Percentiles rank a stretch among this genome's conserved stretches.
Evolutionary conservation across 495 filamentous ascomycete genomes (phyloP).

Genomic region (Podospora pseudocomata): DNA sequence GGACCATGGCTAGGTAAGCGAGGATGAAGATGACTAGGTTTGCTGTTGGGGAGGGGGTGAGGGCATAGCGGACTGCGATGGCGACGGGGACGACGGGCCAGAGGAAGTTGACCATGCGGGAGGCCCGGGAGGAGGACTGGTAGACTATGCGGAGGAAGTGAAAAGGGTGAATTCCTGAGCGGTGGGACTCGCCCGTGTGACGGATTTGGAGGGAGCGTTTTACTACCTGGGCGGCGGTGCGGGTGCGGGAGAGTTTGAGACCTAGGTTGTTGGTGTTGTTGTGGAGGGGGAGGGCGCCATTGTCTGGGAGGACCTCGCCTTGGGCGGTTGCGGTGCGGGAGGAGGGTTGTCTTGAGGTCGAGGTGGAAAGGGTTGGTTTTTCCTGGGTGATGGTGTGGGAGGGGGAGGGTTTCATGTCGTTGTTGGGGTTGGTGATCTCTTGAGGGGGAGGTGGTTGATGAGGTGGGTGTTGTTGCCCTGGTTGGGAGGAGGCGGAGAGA

Average conservation of each 20-base stretch:
- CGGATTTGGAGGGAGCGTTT: slow-evolving; percentile 20
- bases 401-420: neutral
- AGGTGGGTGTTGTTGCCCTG: neutral
- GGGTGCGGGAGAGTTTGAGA: neutral
- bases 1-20: slow-evolving; percentile 66
- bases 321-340: neutral
- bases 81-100: slow-evolving; percentile 54
- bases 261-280: neutral
- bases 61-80: slow-evolving; percentile 44
- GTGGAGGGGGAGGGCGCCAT: slow-evolving; percentile 10
- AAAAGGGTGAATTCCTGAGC: slow-evolving; percentile 42
- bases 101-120: slow-evolving; percentile 45
- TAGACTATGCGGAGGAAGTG: slow-evolving; percentile 42
- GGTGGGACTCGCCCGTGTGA: slow-evolving; percentile 42
- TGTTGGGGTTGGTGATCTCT: neutral
- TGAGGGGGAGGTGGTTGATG: neutral
- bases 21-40: slow-evolving; percentile 36
- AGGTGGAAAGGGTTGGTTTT: neutral
- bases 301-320: slow-evolving; percentile 1
- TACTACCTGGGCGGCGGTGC: slow-evolving; percentile 6
- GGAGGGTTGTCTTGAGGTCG: neutral
- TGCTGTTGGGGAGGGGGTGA: slow-evolving; percentile 44
- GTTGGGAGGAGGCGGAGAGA: neutral
- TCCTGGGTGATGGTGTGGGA: neutral
- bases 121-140: slow-evolving; percentile 39